Evolutionary conservation across 73 alveolate species (phyloP).

Genomic region (Tetrahymena elliotti): DNA sequence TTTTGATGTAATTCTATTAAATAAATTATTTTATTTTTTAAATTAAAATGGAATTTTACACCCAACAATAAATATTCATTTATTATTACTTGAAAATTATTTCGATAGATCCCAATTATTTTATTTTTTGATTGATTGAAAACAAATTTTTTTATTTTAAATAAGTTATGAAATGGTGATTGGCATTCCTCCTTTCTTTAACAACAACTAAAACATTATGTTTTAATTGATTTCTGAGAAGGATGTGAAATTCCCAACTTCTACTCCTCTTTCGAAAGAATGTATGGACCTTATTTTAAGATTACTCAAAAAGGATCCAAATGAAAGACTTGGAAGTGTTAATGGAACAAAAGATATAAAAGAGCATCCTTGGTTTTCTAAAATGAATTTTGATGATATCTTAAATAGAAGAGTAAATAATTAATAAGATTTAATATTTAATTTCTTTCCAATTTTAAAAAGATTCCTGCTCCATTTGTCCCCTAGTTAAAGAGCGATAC

Average conservation of each 20-base stretch:
- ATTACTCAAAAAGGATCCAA: constrained; percentile 79
- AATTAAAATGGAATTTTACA: too few species aligned
- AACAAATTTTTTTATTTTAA: background rate
- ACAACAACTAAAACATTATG: constrained; percentile 79
- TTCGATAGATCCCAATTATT: too few species aligned
- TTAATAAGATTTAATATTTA: background rate
- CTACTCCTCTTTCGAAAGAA: constrained; percentile 55
- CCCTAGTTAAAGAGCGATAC: constrained; percentile 47
- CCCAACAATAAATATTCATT: too few species aligned
- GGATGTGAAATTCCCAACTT: constrained; percentile 76
- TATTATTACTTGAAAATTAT: too few species aligned
- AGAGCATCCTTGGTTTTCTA: constrained; percentile 86
- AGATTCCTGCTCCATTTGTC: constrained; percentile 56
- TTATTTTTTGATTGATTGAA: background rate
- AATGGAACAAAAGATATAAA: constrained; percentile 86
- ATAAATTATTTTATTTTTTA: too few species aligned
- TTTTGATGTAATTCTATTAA: constrained; percentile 22
- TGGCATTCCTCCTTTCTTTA: constrained; percentile 95
- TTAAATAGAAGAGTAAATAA: constrained; percentile 50
- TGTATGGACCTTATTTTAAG: constrained; percentile 48
- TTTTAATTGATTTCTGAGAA: constrained; percentile 80
- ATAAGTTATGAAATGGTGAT: constrained; percentile 87
- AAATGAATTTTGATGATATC: constrained; percentile 82
- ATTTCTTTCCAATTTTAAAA: background rate
- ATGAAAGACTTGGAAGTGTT: constrained; percentile 81